Evolutionary conservation across 1,139 yeast species (phyloP).

Genomic region (Suhomyces bokatorum): DNA sequence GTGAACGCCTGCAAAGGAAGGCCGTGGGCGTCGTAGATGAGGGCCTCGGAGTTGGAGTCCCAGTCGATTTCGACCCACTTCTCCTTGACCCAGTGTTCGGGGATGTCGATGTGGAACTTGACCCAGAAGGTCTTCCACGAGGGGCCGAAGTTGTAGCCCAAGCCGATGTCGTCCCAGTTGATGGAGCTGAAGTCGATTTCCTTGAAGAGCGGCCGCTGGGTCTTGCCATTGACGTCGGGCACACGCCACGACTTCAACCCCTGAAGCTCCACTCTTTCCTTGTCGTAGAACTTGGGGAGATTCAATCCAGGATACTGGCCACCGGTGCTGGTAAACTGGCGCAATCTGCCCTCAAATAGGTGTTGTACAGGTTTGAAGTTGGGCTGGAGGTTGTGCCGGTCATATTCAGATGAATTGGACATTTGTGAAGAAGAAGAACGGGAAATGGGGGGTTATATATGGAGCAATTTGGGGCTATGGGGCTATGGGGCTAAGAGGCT

Average conservation of each 20-base stretch:
- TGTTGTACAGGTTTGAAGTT: constrained; percentile 80
- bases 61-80: constrained; percentile 68
- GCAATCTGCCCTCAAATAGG: constrained; percentile 73
- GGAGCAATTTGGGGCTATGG: constrained; percentile 1
- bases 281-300: constrained; percentile 80
- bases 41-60: constrained; percentile 87
- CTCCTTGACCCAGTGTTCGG: constrained; percentile 55
- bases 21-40: constrained; percentile 69
- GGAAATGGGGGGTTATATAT: neutral
- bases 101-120: constrained; percentile 61
- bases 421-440: constrained; percentile 2
- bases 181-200: constrained; percentile 53
- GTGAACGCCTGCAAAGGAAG: constrained; percentile 80
- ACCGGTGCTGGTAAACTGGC: constrained; percentile 72
- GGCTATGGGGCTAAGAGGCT: constrained; percentile 1
- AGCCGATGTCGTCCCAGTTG: constrained; percentile 59
- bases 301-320: constrained; percentile 73
- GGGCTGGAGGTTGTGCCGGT: constrained; percentile 57
- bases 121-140: constrained; percentile 98
- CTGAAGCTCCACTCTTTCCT: constrained; percentile 51
- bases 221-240: constrained; percentile 51
- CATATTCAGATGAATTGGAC: constrained; percentile 19
- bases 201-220: constrained; percentile 73
- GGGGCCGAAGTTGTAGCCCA: constrained; percentile 86
- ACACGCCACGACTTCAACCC: constrained; percentile 61